These are phyloP conservation scores for Paecilomyces fulvus DNA, from an alignment of 2,329 filamentous ascomycete genomes.

Conservation along the genomic window DNA sequence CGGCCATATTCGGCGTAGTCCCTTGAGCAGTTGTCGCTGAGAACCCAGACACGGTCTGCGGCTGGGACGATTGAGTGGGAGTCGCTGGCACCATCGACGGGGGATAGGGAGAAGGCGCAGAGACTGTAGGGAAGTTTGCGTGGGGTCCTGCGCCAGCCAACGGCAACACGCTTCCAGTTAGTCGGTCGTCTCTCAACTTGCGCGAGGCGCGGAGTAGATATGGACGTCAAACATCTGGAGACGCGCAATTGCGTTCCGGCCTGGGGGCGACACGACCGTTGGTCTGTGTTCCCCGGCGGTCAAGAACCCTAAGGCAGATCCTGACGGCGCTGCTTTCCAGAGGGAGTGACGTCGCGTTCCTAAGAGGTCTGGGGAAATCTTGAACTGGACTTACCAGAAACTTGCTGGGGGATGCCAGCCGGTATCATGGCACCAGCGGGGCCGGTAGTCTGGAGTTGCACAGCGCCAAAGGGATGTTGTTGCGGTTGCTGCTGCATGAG, in stretches of 20 bases:
- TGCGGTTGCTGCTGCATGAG: conserved; percentile 18
- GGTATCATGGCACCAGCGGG: conserved; percentile 33
- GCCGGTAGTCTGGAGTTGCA: conserved; percentile 26
- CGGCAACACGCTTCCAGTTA: conserved; percentile 5
- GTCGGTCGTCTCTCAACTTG: conserved; percentile 1
- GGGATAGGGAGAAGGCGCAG: conserved; percentile 26
- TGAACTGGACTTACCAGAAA: conserved; percentile 19
- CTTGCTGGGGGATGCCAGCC: conserved; percentile 25
- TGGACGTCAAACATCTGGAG: background rate
- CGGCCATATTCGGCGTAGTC: conserved; percentile 28
- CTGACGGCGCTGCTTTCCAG: background rate
- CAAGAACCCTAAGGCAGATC: background rate
- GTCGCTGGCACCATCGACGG: conserved; percentile 17
- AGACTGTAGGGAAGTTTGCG: conserved; percentile 20
- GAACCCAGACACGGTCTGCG: conserved; percentile 16
- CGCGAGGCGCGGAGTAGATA: conserved; percentile 7
- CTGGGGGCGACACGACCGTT: background rate
- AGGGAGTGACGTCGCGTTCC: background rate
- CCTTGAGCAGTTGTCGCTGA: conserved; percentile 24
- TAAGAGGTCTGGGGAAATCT: background rate
- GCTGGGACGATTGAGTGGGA: conserved; percentile 23
- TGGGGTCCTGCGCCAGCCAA: conserved; percentile 22
- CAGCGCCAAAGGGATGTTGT: conserved; percentile 26
- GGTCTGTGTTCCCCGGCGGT: background rate
- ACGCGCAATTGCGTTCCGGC: background rate